Conservation (phyloP, 2,329 filamentous ascomycete genomes). For the Purpureocillium takamizusanense region DNA sequence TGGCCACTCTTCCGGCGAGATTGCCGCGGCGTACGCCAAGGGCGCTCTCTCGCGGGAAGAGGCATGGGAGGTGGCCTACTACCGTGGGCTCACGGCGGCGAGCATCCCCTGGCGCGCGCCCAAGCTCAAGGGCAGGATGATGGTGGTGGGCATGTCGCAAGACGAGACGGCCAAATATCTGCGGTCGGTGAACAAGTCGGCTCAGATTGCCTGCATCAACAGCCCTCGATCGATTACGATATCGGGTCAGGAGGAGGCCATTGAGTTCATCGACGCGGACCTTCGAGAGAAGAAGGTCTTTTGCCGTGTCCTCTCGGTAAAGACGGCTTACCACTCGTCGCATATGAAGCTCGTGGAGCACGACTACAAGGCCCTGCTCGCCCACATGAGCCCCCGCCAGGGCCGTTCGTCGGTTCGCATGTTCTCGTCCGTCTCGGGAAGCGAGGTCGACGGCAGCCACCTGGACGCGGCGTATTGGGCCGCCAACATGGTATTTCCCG, state of each 20-base stretch:
- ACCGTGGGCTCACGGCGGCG: constrained; percentile 26
- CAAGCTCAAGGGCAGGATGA: constrained; percentile 28
- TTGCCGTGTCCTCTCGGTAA: constrained; percentile 25
- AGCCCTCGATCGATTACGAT: constrained; percentile 33
- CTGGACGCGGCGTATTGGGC: constrained; percentile 34
- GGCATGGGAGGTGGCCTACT: constrained; percentile 33
- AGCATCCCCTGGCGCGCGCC: constrained; percentile 16
- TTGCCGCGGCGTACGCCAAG: constrained; percentile 33
- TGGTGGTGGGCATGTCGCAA: constrained; percentile 26
- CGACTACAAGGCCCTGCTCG: constrained; percentile 22
- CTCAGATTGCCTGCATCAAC: constrained; percentile 34
- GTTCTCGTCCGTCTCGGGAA: constrained; percentile 31
- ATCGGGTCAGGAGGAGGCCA: constrained; percentile 26
- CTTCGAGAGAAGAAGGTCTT: constrained; percentile 22
- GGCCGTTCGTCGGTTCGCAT: constrained; percentile 17
- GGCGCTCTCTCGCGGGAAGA: constrained; percentile 23
- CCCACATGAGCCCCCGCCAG: constrained; percentile 9
- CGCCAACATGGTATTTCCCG: constrained; percentile 33
- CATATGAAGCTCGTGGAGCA: constrained; percentile 30
- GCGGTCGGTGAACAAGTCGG: constrained; percentile 6
- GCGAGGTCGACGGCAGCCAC: constrained; percentile 11
- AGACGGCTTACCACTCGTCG: constrained; percentile 33
- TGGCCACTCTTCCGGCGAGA: constrained; percentile 38
- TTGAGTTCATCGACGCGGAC: constrained; percentile 21
- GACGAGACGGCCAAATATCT: constrained; percentile 19